Conservation (phyloP, 2,329 filamentous ascomycete species). For the Pseudogymnoascus sp. region DNA sequence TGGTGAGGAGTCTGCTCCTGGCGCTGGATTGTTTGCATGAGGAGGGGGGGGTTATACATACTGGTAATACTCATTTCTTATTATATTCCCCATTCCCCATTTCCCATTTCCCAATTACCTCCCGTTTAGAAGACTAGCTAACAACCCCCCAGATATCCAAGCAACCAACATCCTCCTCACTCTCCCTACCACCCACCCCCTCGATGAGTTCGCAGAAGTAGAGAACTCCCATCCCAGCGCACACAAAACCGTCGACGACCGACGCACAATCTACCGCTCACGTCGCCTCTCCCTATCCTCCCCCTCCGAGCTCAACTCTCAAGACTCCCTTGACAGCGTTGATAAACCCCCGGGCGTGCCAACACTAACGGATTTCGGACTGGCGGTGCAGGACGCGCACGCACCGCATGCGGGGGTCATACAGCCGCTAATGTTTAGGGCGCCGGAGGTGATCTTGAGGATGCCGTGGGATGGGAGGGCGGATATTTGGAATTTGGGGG, state of each 20-base stretch:
- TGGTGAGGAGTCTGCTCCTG: slow-evolving; percentile 14
- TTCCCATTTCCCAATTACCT: slow-evolving; percentile 29
- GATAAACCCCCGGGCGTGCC: slow-evolving; percentile 14
- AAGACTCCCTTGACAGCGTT: too few relatives aligned
- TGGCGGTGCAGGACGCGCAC: background rate
- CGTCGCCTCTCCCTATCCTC: slow-evolving; percentile 20
- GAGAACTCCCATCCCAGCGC: slow-evolving; percentile 23
- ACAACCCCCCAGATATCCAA: slow-evolving; percentile 25
- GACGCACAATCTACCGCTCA: slow-evolving; percentile 25
- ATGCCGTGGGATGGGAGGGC: slow-evolving; percentile 19
- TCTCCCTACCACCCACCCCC: background rate
- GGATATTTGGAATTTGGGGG: slow-evolving; percentile 25
- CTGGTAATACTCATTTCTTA: slow-evolving; percentile 19
- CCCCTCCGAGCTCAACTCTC: background rate
- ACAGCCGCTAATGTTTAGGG: slow-evolving; percentile 9
- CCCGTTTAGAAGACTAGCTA: background rate
- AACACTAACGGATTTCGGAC: background rate
- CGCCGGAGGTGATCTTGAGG: slow-evolving; percentile 21
- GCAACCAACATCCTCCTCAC: slow-evolving; percentile 28
- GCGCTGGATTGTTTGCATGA: slow-evolving; percentile 24
- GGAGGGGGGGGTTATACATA: slow-evolving; percentile 23
- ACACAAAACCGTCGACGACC: slow-evolving; percentile 25
- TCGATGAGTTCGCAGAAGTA: slow-evolving; percentile 20
- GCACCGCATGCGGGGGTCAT: background rate
- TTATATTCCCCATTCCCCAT: background rate